Conservation (phyloP, 2,329 filamentous ascomycete species). For the Hirsutella rhossiliensis region DNA sequence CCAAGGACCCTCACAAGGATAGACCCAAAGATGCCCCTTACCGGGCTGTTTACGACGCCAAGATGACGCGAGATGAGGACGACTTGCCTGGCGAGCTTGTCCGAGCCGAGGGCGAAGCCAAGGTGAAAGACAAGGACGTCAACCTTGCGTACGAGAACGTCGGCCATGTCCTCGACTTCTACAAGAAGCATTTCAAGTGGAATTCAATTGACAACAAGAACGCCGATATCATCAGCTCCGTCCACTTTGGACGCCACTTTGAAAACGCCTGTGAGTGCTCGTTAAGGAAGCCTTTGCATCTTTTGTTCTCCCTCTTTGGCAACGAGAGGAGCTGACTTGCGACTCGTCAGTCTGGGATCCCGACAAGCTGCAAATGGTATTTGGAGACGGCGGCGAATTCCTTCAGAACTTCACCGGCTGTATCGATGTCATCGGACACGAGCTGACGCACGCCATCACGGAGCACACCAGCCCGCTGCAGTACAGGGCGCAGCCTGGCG, state of each 20-base stretch:
- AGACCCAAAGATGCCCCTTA: conserved; percentile 16
- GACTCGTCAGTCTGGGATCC: conserved; percentile 33
- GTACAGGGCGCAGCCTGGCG: conserved; percentile 39
- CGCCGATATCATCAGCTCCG: conserved; percentile 35
- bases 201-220: conserved; percentile 39
- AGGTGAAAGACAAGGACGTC: conserved; percentile 26
- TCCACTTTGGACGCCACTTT: conserved; percentile 37
- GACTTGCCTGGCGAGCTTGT: conserved; percentile 29
- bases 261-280: conserved; percentile 35
- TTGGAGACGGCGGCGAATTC: conserved; percentile 41
- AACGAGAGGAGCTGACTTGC: conserved; percentile 1
- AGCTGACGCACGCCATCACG: conserved; percentile 43
- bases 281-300: too few species aligned
- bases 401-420: conserved; percentile 38
- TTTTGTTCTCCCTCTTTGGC: too few species aligned
- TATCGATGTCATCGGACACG: conserved; percentile 45
- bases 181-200: conserved; percentile 35
- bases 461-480: conserved; percentile 36
- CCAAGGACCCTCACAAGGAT: conserved; percentile 4
- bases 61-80: conserved; percentile 21
- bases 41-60: conserved; percentile 32
- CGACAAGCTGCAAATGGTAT: conserved; percentile 37
- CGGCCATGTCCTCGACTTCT: conserved; percentile 36
- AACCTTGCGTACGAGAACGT: conserved; percentile 39
- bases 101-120: conserved; percentile 28